A percentile compares a stretch with the other conserved stretches of the same genome.
Conservation (phyloP, 2,329 filamentous ascomycete species). For the Paracoccidioides lutzii region DNA sequence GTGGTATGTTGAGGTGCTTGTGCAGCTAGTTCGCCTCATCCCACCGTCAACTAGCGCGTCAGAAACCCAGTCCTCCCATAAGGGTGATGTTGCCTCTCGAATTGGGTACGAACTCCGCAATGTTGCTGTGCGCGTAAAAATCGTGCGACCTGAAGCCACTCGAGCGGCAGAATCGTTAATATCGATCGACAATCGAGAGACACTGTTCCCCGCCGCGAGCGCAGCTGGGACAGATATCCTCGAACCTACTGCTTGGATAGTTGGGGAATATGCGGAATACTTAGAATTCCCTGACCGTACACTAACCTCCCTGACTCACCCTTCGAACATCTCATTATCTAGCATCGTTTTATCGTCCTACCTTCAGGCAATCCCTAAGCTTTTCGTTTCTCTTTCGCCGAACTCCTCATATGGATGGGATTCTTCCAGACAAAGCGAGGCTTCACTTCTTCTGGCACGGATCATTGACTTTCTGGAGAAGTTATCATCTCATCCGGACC, state of each 20-base stretch:
- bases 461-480: conserved; percentile 72
- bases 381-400: conserved; percentile 61
- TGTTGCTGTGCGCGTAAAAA: conserved; percentile 80
- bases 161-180: conserved; percentile 68
- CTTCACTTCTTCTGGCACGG: conserved; percentile 65
- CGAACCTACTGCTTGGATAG: conserved; percentile 67
- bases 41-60: conserved; percentile 18
- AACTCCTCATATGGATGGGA: conserved; percentile 55
- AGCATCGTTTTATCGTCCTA: conserved; percentile 62
- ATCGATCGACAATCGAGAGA: conserved; percentile 44
- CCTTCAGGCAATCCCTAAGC: conserved; percentile 72
- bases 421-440: conserved; percentile 56
- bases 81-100: conserved; percentile 20
- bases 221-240: conserved; percentile 51
- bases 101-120: conserved; percentile 83
- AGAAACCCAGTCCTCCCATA: conserved; percentile 10
- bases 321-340: conserved; percentile 42
- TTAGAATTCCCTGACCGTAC: conserved; percentile 58
- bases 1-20: conserved; percentile 88
- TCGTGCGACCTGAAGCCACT: conserved; percentile 66
- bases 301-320: conserved; percentile 62
- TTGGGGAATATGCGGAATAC: conserved; percentile 73
- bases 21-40: conserved; percentile 62
- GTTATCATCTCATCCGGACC: conserved; percentile 64
- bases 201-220: conserved; percentile 41